Evolutionary conservation across 345 rosid genomes (phyloP).

Genomic region (Eutrema heterophyllum): DNA sequence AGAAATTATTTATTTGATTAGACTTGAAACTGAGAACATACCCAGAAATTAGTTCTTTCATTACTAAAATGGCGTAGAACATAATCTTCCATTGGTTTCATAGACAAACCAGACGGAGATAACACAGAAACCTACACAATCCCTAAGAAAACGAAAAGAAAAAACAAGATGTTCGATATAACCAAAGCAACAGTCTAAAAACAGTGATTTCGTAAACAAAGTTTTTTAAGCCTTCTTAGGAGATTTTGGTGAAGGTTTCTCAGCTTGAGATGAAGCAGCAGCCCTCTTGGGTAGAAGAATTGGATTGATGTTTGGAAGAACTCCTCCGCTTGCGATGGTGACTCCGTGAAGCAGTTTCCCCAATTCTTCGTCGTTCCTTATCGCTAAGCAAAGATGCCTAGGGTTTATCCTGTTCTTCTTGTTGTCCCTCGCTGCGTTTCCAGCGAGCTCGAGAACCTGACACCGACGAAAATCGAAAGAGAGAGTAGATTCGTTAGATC

Average conservation of each 20-base stretch:
- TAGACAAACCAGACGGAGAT: neutral
- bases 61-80: neutral
- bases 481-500: neutral
- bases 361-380: slow-evolving; percentile 64
- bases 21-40: neutral
- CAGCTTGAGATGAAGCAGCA: slow-evolving; percentile 24
- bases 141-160: neutral
- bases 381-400: slow-evolving; percentile 48
- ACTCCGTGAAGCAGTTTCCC: slow-evolving; percentile 58
- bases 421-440: slow-evolving; percentile 68
- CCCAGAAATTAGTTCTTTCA: slow-evolving; percentile 5
- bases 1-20: neutral
- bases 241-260: slow-evolving; percentile 40
- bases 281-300: slow-evolving; percentile 59
- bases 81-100: neutral
- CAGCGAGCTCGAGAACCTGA: slow-evolving; percentile 62
- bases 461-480: neutral
- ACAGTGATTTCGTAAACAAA: neutral
- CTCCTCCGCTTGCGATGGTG: slow-evolving; percentile 67
- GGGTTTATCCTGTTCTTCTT: slow-evolving; percentile 69
- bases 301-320: slow-evolving; percentile 60
- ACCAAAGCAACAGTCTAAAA: neutral
- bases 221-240: slow-evolving; percentile 38
- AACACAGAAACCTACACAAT: neutral
- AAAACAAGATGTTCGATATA: neutral